phyloP scores from a whole-genome alignment of 2,329 filamentous ascomycete species.

The Cadophora luteo-olivacea region DNA sequence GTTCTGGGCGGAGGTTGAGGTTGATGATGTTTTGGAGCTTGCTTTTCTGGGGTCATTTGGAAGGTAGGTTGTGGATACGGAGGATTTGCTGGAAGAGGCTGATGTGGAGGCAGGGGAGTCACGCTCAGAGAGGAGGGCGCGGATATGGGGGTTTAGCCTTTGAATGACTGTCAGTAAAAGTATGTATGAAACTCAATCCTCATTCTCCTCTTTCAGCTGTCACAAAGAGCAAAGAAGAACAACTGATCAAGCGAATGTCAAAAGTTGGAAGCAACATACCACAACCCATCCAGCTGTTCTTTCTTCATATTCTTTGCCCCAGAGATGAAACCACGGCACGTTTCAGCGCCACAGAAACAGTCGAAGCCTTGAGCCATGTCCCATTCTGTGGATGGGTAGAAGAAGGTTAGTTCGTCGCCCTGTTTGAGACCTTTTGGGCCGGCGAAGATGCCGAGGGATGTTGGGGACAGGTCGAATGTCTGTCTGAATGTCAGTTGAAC shows the following conservation, averaged over 20 bases:
- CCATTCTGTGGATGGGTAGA: conserved; percentile 80
- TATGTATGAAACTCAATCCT: neutral
- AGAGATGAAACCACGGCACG: conserved; percentile 66
- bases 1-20: no score
- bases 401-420: conserved; percentile 71
- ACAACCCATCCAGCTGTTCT: conserved; percentile 8
- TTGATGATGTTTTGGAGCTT: no score
- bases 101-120: neutral
- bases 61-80: neutral
- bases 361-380: conserved; percentile 74
- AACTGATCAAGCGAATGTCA: no score
- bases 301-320: conserved; percentile 66
- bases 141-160: conserved; percentile 20
- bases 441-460: conserved; percentile 62
- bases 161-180: neutral
- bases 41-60: conserved; percentile 9
- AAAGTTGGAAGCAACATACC: neutral
- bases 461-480: conserved; percentile 66
- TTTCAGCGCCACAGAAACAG: conserved; percentile 64
- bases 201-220: no score
- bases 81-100: neutral
- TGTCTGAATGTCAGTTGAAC: conserved; percentile 40
- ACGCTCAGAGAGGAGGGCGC: conserved; percentile 9
- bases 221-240: no score
- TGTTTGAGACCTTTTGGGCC: conserved; percentile 60